phyloP scores from a whole-genome alignment of 371 early-diverging fungal genomes.

The Funneliformis caledonium region DNA sequence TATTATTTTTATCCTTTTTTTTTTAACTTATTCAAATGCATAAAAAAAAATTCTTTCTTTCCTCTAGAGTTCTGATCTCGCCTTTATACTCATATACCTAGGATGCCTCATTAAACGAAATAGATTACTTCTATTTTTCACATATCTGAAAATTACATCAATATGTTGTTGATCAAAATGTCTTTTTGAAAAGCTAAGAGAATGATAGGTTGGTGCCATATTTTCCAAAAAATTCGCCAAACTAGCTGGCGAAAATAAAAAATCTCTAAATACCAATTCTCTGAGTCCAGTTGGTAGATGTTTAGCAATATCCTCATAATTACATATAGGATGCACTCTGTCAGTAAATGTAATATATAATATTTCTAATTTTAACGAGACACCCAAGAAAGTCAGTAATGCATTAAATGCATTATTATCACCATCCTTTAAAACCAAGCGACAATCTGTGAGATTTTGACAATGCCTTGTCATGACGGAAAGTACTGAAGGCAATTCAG shows the following conservation, averaged over 20 bases:
- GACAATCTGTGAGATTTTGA: slow-evolving; percentile 11
- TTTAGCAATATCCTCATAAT: slow-evolving; percentile 8
- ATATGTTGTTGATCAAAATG: not conserved
- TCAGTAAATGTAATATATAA: slow-evolving; percentile 7
- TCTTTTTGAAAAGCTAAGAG: slow-evolving; percentile 7
- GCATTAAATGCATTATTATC: slow-evolving; percentile 9
- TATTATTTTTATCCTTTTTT: too few relatives aligned
- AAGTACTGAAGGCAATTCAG: not conserved
- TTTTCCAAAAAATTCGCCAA: not conserved
- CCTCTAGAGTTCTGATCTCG: not conserved
- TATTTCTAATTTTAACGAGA: not conserved
- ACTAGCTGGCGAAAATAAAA: not conserved
- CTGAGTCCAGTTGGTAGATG: not conserved
- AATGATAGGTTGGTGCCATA: not conserved
- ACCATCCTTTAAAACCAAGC: not conserved
- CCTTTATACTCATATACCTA: not conserved
- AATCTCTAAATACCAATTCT: slow-evolving; percentile 1
- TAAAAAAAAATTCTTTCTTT: too few relatives aligned
- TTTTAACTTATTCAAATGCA: too few relatives aligned
- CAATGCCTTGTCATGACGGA: not conserved
- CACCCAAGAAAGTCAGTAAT: not conserved
- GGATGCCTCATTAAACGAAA: slow-evolving; percentile 7
- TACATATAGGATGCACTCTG: slow-evolving; percentile 7
- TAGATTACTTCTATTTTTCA: not conserved
- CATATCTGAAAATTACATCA: slow-evolving; percentile 4